Percentiles rank a stretch among this genome's conserved stretches.
Conservation (phyloP, 2,329 filamentous ascomycete genomes). For the Aspergillus nomiae region DNA sequence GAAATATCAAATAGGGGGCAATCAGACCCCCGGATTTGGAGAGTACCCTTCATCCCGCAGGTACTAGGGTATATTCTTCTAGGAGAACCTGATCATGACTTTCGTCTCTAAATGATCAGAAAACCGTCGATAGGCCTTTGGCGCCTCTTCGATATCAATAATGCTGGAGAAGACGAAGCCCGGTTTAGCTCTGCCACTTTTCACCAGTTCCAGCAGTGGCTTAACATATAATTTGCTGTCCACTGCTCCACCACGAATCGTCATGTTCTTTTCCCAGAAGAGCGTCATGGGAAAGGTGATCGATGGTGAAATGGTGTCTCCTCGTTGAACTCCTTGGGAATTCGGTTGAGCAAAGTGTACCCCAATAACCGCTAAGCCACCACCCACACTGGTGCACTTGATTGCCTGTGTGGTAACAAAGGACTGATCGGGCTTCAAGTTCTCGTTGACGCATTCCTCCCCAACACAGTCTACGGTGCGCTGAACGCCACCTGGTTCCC, state of each 20-base stretch:
- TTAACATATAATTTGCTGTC: not conserved
- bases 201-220: constrained; percentile 19
- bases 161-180: constrained; percentile 31
- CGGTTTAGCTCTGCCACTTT: constrained; percentile 25
- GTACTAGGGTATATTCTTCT: not conserved
- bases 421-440: too few species aligned
- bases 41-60: not conserved
- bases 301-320: not conserved
- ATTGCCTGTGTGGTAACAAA: not conserved
- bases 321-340: not conserved
- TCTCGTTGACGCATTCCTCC: too few species aligned
- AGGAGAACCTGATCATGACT: constrained; percentile 14
- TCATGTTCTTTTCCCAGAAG: not conserved
- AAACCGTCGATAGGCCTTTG: constrained; percentile 28
- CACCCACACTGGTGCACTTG: not conserved
- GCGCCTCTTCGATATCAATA: constrained; percentile 32
- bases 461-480: too few species aligned
- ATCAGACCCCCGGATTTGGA: too few species aligned
- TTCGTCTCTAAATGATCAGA: constrained; percentile 26
- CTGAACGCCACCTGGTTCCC: too few species aligned
- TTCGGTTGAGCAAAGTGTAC: not conserved
- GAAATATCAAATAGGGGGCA: too few species aligned
- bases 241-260: not conserved
- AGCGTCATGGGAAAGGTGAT: not conserved
- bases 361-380: not conserved